These are phyloP conservation scores for Cutaneotrichosporon cutaneum DNA, from an alignment of 1,284 basidiomycete genomes.

Conservation along the genomic window DNA sequence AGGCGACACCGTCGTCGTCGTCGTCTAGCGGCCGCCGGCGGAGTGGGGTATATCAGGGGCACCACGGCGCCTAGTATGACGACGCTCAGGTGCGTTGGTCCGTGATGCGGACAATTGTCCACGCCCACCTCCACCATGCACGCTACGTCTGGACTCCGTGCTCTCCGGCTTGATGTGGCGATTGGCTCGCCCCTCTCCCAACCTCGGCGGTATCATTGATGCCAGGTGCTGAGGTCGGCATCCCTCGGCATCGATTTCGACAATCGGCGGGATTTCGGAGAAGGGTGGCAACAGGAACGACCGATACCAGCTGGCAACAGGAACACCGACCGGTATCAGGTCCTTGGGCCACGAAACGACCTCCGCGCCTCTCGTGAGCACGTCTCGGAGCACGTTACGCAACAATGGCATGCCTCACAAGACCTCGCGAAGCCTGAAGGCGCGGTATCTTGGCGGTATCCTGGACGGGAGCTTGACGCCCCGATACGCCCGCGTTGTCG, in stretches of 20 bases:
- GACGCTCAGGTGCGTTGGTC: constrained; percentile 1
- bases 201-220: not conserved
- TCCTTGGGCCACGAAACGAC: not conserved
- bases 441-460: not conserved
- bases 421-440: not conserved
- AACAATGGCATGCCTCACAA: not conserved
- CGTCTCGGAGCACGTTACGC: not conserved
- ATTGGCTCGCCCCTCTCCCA: not conserved
- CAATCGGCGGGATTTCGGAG: not conserved
- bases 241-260: not conserved
- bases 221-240: not conserved
- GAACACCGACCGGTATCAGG: not conserved
- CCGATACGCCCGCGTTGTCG: not conserved
- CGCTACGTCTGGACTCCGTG: not conserved
- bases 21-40: not conserved
- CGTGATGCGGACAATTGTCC: not conserved
- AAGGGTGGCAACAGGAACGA: not conserved
- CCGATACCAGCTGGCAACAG: not conserved
- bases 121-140: not conserved
- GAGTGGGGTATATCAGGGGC: not conserved
- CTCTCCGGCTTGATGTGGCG: not conserved
- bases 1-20: constrained; percentile 18
- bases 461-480: not conserved
- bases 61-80: constrained; percentile 3
- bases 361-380: not conserved